Conservation (phyloP, 176 grass and related monocot genomes). For the Tuctoria greenei region DNA sequence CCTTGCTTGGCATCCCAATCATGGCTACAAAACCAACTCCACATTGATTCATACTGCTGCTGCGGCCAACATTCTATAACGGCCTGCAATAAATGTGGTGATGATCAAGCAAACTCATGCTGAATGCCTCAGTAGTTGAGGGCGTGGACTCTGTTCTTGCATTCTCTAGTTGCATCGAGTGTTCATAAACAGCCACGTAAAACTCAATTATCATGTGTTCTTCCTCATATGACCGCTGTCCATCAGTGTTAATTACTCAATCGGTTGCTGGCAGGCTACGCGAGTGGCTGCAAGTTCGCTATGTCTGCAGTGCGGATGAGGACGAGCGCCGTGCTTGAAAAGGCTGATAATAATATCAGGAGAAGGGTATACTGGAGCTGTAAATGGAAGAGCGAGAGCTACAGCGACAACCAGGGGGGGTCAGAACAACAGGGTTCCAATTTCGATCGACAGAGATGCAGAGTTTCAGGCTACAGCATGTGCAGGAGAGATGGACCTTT, state of each 20-base stretch:
- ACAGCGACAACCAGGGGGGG: too few relatives aligned
- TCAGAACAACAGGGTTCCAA: neutral
- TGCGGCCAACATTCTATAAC: constrained; percentile 29
- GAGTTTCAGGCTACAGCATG: neutral
- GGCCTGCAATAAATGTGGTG: constrained; percentile 23
- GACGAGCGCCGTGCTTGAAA: neutral
- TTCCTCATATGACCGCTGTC: neutral
- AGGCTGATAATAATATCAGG: neutral
- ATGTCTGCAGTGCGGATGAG: neutral
- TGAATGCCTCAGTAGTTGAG: constrained; percentile 9
- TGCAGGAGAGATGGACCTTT: neutral
- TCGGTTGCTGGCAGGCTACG: neutral
- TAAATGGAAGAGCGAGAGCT: neutral
- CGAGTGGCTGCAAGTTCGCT: neutral
- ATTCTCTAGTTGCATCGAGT: too few relatives aligned
- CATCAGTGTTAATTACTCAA: neutral
- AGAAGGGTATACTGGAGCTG: neutral
- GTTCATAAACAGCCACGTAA: too few relatives aligned
- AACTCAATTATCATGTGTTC: neutral
- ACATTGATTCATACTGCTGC: constrained; percentile 27
- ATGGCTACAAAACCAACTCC: constrained; percentile 20
- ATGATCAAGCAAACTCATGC: neutral
- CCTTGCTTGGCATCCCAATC: constrained; percentile 1
- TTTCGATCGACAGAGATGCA: neutral
- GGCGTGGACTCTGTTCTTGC: neutral